Base-by-base conservation (phyloP, 225 moss, liverwort and hornwort species). In the Polytrichum commune region DNA sequence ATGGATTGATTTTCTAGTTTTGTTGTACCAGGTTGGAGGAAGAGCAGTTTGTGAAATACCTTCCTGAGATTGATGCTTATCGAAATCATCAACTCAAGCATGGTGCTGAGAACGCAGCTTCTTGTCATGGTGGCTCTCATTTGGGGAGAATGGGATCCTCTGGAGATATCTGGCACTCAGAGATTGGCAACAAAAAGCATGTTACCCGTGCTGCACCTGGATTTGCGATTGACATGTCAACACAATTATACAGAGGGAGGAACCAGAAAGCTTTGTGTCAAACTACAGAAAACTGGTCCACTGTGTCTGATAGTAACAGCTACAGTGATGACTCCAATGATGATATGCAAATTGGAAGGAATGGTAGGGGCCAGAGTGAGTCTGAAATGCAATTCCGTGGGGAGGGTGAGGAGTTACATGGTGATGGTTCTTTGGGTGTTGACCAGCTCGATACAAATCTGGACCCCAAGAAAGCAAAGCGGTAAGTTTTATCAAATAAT, bases 231-330 rank as follows among this genome's bases (percentile, higher is more conserved):
- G 79, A 79, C 29, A 60, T n/a, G 57, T 5, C 54, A 23, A 54
- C 56, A 16, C 63, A 46, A 16, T 16, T 29, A 3, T 60, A 38
- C 5, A 53, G 74, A 67, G 74, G 74, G 28, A 73, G 77, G 55
- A 28, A 2, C 29, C 54, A 71, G 29, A 89, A 75, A 57, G 77
- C 90, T 18, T 66, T 1, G 22, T 80, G 73, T 54, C 70, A 82
- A 2, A 90, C 79, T 20, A 85, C 91, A 1, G 95, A 98, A 65
- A 97, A 90, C 64, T 94, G 88, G 1, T 97, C 94, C 5, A 98
- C 94, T 18, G 95, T 92, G 55, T 95, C 95, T 7, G 97, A 98
- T 35, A 98, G 97, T 71, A 95, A 95, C 66, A 98, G 97, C 76
- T 88, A 84, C 67, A 98, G 97, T 69, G 97, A 98, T 60, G 91